Evolutionary conservation across 2,329 filamentous ascomycete genomes (phyloP), one percentile per base, ranked within the genome.

Genomic region (Trichoderma endophyticum): DNA sequence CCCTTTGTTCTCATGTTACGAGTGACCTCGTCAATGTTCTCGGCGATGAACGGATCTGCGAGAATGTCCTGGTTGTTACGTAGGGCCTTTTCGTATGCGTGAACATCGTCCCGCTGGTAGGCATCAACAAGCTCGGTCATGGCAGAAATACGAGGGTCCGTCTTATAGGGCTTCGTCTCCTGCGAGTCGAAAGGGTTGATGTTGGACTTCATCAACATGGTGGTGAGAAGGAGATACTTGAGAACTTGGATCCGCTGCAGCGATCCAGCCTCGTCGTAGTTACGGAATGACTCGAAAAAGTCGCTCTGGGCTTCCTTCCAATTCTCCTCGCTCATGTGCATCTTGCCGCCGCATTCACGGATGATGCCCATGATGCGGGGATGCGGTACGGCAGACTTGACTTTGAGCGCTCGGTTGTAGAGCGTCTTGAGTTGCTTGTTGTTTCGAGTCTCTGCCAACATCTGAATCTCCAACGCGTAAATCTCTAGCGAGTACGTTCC

Each of bases 311-410:
- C 96, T 78, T 95, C 93, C 81, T 96, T 94, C 96, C 96, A 99
- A 81, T 98, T 98, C 84, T 98, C 96, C 86, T 99, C 96, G 81
- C 93, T 96, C 96, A 99, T 98, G 84, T 98, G 95, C 96, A 99
- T 99, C 86, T 99, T 99, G 77, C 96, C 96, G 78, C 96, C 96
- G 80, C 96, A 99, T 84, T 99, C 96, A 70, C 95, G 92, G 79
- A 99, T 99, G 81, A 99, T 95, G 66, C 96, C 96, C 94, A 98
- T 98, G 81, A 99, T 97, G 84, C 97, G 97, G 72, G 96, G 96
- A 83, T 99, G 96, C 51, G 96, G 95, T 14, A 99, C 96, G 0
- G 96, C 96, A n/a, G 96, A 98, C 74, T 94, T 92, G 70, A 99
- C 95, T 75, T 92, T 92, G 64, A 99, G 88, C 6, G 96, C 96